Base-by-base conservation (phyloP, 192 early-diverging fungal species). In the Coemansia biformis region DNA sequence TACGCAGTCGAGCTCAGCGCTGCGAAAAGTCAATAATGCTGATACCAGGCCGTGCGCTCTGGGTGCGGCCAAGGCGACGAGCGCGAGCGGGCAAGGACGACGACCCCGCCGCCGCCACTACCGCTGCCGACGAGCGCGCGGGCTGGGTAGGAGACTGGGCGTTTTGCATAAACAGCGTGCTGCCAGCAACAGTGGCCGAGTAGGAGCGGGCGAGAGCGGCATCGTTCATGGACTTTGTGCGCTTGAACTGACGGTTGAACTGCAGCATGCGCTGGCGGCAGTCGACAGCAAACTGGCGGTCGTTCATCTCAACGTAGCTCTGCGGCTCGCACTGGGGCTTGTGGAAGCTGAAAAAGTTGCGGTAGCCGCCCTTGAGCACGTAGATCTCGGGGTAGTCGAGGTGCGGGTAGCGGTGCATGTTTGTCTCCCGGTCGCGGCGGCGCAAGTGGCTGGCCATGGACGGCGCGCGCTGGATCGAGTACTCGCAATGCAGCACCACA, bases 401-500 rank as follows among this genome's bases (percentile, higher is more conserved):
- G 18, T 80, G 48, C 18, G 91, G 91, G 61, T 93, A 93, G 30
- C 68, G 53, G 12, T 76, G 47, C 39, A 77, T 58, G 56, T 93
- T 93, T 39, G 77, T 51, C 15, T 79, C 72, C 37, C 91, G 79
- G 61, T 93, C 91, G 33, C 79, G 77, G 13, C 76, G 82, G 37
- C 91, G 78, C 38, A 93, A 63, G 45, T 83, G 77, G 32, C 79
- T 70, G 8, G 89, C 91, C 88, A 93, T 88, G 42, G 79, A 75
- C 1, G 91, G 91, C 11, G 82, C 91, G 0, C 91, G 70, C 48
- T 90, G 83, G 17, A 76, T 69, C 16, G 85, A 87, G 51, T 86
- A 93, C 71, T 93, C 91, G 75, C 91, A 93, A 59, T 91, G 89
- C 52, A 93, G 83, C 14, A 93, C 74, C 7, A 93, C 60, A 13